A percentile compares a stretch with the other conserved stretches of the same genome.
phyloP scores from a whole-genome alignment of 2,329 filamentous ascomycete species.

The Cercospora citrullina region DNA sequence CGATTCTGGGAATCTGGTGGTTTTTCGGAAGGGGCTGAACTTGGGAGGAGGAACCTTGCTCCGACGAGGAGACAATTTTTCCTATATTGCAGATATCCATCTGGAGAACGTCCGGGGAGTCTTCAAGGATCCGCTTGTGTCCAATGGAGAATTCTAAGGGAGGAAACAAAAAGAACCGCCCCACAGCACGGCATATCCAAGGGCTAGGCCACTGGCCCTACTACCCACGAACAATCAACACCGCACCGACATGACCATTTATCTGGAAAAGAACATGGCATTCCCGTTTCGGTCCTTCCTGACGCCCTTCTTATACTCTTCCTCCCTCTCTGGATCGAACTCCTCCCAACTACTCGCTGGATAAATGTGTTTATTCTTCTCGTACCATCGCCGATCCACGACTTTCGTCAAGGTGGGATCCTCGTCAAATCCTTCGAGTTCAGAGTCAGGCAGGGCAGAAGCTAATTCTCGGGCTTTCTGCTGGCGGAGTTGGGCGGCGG shows the following conservation, averaged over 20 bases:
- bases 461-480: slow-evolving; percentile 23
- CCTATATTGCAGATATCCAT: background rate
- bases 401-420: slow-evolving; percentile 87
- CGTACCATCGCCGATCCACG: slow-evolving; percentile 94
- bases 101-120: background rate
- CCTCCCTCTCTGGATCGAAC: slow-evolving; percentile 85
- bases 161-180: too few species aligned
- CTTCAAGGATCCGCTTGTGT: background rate
- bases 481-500: slow-evolving; percentile 30
- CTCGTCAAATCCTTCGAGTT: slow-evolving; percentile 70
- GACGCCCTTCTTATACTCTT: slow-evolving; percentile 75
- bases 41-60: background rate
- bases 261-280: slow-evolving; percentile 67
- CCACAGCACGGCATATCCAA: background rate
- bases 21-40: slow-evolving; percentile 7
- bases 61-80: background rate
- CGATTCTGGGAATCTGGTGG: slow-evolving; percentile 28
- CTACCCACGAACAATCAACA: background rate
- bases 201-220: background rate
- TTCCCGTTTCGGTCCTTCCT: slow-evolving; percentile 86
- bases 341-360: slow-evolving; percentile 94
- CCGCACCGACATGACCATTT: background rate
- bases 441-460: slow-evolving; percentile 50
- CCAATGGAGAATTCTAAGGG: too few species aligned
- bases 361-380: slow-evolving; percentile 97